These are phyloP conservation scores for Lipomyces mesembrius DNA, from an alignment of 805 yeast genomes.

Conservation along the genomic window DNA sequence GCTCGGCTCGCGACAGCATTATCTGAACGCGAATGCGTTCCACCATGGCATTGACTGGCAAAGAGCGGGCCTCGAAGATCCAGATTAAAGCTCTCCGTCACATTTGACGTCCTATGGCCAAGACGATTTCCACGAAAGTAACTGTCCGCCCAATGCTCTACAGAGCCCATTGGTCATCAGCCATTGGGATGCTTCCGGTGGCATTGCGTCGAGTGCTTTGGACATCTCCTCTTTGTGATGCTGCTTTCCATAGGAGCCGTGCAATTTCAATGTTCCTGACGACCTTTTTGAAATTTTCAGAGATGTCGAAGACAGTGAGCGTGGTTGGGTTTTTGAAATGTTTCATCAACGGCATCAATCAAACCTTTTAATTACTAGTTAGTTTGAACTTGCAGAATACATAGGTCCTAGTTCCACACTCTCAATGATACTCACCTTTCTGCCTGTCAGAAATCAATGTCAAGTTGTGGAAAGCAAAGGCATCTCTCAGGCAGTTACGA, in stretches of 20 bases:
- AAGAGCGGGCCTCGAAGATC: background rate
- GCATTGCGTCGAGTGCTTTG: background rate
- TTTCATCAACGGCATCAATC: slow-evolving; percentile 5
- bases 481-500: slow-evolving; percentile 13
- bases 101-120: background rate
- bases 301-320: slow-evolving; percentile 3
- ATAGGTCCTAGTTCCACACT: slow-evolving; percentile 4
- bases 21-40: background rate
- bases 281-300: background rate
- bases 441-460: slow-evolving; percentile 8
- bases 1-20: background rate
- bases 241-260: background rate
- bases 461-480: background rate
- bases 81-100: slow-evolving; percentile 1
- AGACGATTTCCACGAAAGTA: background rate
- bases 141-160: slow-evolving; percentile 2
- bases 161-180: slow-evolving; percentile 1
- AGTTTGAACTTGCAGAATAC: background rate
- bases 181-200: slow-evolving; percentile 1
- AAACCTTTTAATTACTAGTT: slow-evolving; percentile 1
- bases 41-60: slow-evolving; percentile 1
- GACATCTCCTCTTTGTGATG: background rate
- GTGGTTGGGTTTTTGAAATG: background rate
- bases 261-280: background rate
- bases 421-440: slow-evolving; percentile 7